Percentiles rank a stretch among this genome's conserved stretches.
These are phyloP conservation scores for Carallia brachiata DNA, from an alignment of 345 rosid species.

Conservation along the genomic window DNA sequence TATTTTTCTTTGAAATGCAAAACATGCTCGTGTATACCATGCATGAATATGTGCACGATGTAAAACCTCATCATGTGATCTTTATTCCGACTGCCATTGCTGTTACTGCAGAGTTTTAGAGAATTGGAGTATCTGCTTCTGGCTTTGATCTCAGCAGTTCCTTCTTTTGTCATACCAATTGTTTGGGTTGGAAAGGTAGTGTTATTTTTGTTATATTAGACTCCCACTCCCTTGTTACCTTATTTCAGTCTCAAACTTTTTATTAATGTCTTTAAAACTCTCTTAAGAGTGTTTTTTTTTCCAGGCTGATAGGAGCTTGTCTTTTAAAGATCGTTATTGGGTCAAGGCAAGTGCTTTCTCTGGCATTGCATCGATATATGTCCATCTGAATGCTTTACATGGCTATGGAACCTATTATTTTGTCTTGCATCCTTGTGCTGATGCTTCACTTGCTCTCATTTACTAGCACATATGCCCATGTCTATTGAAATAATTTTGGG, in stretches of 20 bases:
- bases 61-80: neutral
- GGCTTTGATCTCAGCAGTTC: constrained; percentile 76
- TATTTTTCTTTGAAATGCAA: no score
- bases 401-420: neutral
- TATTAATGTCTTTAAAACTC: no score
- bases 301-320: constrained; percentile 70
- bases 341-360: constrained; percentile 73
- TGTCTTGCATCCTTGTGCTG: constrained; percentile 1
- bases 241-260: neutral
- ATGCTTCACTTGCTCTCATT: neutral
- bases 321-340: constrained; percentile 87
- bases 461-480: neutral
- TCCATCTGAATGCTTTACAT: constrained; percentile 1
- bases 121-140: constrained; percentile 88
- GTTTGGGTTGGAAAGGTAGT: constrained; percentile 71
- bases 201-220: neutral
- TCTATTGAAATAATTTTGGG: neutral
- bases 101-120: constrained; percentile 59
- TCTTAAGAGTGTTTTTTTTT: neutral
- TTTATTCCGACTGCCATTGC: constrained; percentile 7
- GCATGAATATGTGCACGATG: neutral
- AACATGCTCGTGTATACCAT: neutral
- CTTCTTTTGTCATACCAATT: constrained; percentile 69
- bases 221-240: neutral
- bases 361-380: neutral